Evolutionary conservation across 202 grass and related monocot genomes (phyloP), one percentile per base, ranked within the genome.

Genomic region (Schoenoplectus tabernaemontani): DNA sequence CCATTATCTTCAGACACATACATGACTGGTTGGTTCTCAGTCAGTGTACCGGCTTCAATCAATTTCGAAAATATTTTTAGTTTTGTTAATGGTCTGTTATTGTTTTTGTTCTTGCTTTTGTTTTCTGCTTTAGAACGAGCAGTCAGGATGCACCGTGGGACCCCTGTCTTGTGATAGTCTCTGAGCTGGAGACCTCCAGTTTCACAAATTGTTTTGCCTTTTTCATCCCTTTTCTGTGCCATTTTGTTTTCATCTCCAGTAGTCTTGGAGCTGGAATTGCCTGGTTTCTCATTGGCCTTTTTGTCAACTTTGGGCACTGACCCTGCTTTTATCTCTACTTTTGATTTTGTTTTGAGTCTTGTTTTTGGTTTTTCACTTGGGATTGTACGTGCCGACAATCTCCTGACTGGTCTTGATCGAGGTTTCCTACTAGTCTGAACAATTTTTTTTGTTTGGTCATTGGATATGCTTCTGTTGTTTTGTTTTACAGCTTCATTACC

Each of bases 1-100:
- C 77, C 57, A 47, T 47, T 80, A 38, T 82, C 80, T 73, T 56
- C 64, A 54, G 80, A 57, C 6, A 73, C 80, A 38, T 73, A 82
- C 41, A 82, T 73, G 66, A 82, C 53, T 72, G 61, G 60, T 44
- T 82, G 47, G 66, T 82, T 82, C 5, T 73, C 80, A 56, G 62
- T 73, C 22, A 82, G 47, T 5, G 10, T 57, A 73, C 80, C 64
- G 22, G 66, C 37, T 39, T 82, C 66, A 47, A 82, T 73, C 57
- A 82, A 71, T 57, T 59, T 70, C 34, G 80, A 82, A 58, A 82
- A 63, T 20, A 82, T 43, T 39, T 64, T 82, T 51, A 70, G 63
- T 71, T 82, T 72, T 44, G 13, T 70, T 44, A 13, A 7, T 33
- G 77, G 38, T n/a, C n/a, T n/a, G n/a, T n/a, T n/a, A n/a, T n/a